A percentile compares a stretch with the other conserved stretches of the same genome.
phyloP scores from a whole-genome alignment of 352 stramenopile genomes.

The Phytophthora aleatoria region DNA sequence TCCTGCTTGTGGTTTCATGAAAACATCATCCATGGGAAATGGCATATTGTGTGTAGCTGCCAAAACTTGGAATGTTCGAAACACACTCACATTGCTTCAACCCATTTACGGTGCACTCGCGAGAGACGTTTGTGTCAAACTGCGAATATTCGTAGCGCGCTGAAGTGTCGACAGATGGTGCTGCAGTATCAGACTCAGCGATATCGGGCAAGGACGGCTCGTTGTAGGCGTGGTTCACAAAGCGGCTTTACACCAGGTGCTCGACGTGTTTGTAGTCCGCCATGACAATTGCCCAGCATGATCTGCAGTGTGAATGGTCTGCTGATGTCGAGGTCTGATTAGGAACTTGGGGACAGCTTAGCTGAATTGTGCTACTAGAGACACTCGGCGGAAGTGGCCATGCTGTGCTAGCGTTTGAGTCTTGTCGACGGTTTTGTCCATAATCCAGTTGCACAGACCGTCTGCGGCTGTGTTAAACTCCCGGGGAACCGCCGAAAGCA shows the following conservation, averaged over 20 bases:
- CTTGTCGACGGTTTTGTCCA: neutral
- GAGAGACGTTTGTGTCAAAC: neutral
- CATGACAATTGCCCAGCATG: neutral
- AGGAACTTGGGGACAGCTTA: too few relatives aligned
- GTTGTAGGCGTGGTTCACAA: too few relatives aligned
- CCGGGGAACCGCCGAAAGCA: neutral
- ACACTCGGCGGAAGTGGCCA: too few relatives aligned
- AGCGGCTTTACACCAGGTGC: neutral
- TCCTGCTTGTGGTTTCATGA: neutral
- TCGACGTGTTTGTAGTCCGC: neutral
- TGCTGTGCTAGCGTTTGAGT: too few relatives aligned
- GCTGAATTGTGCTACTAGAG: too few relatives aligned
- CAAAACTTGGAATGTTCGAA: neutral
- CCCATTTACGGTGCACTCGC: neutral
- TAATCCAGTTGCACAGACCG: neutral
- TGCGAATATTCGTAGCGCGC: neutral
- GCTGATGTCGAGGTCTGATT: too few relatives aligned
- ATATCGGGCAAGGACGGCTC: neutral
- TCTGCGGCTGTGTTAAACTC: neutral
- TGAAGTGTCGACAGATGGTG: too few relatives aligned
- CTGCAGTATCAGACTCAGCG: too few relatives aligned
- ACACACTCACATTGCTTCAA: neutral
- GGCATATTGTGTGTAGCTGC: neutral
- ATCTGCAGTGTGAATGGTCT: neutral
- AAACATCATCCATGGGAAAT: neutral